phyloP scores from a whole-genome alignment of 306 rosid genomes.

The Pueraria montana region DNA sequence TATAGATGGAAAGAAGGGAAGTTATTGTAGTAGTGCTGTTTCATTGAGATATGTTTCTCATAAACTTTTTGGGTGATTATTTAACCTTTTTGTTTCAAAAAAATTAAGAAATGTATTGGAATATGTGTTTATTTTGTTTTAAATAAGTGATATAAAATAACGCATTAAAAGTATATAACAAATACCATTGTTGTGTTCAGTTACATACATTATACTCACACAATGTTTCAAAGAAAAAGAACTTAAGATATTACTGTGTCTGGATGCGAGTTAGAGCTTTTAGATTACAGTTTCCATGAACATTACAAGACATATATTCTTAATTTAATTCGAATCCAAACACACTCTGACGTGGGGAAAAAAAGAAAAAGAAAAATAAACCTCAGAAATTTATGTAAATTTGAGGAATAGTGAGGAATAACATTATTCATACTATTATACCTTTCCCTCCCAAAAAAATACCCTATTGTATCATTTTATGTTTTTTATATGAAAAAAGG shows the following conservation, averaged over 20 bases:
- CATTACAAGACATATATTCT: not conserved
- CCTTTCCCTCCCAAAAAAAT: not conserved
- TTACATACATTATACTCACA: too few relatives aligned
- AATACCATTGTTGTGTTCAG: not conserved
- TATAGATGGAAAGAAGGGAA: not conserved
- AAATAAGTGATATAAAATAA: not conserved
- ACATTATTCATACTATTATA: not conserved
- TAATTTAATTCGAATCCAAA: too few relatives aligned
- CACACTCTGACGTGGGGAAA: not conserved
- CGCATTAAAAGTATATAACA: not conserved
- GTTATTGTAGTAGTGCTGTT: not conserved
- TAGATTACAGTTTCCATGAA: not conserved
- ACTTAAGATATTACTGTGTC: not conserved
- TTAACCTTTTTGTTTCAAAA: not conserved
- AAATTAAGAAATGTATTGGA: not conserved
- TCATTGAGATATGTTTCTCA: not conserved
- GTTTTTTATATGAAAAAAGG: not conserved
- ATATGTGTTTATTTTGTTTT: not conserved
- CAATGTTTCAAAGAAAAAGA: too few relatives aligned
- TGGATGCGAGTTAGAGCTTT: not conserved
- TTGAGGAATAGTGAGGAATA: not conserved
- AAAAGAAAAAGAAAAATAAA: not conserved
- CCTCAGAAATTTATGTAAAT: not conserved
- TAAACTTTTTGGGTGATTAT: not conserved
- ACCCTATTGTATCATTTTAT: not conserved